These are phyloP conservation scores for Fraxinus angustifolia DNA, from an alignment of 305 asterid genomes.

Conservation along the genomic window DNA sequence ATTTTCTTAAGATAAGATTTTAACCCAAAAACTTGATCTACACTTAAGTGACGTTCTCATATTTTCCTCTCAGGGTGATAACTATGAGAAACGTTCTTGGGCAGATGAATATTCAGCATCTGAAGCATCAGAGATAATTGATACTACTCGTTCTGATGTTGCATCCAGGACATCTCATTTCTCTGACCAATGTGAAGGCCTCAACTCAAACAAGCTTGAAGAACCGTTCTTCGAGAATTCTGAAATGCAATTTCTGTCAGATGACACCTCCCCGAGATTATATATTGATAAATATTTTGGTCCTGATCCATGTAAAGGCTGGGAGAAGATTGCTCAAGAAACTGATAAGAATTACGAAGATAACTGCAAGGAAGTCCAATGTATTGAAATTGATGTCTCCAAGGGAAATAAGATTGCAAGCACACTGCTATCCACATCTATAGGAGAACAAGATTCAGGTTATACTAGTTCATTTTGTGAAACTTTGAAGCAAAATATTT, in stretches of 20 bases:
- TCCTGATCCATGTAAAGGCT: constrained; percentile 81
- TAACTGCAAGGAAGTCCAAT: constrained; percentile 61
- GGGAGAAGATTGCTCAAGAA: constrained; percentile 76
- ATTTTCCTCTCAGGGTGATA: constrained; percentile 36
- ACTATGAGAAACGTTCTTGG: constrained; percentile 46
- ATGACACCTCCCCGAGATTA: constrained; percentile 64
- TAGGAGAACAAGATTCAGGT: constrained; percentile 12
- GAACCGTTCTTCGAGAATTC: constrained; percentile 43
- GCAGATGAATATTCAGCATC: no score
- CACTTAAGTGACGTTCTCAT: constrained; percentile 4
- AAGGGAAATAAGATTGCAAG: no score
- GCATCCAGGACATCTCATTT: constrained; percentile 38
- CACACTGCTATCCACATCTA: no score
- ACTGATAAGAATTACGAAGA: constrained; percentile 37
- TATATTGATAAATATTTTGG: constrained; percentile 89
- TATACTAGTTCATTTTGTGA: constrained; percentile 12
- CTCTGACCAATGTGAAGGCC: constrained; percentile 38
- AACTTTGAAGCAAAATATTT: constrained; percentile 1
- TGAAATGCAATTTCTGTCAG: constrained; percentile 69
- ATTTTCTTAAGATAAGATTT: background rate
- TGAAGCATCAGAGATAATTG: constrained; percentile 63
- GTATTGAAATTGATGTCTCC: no score
- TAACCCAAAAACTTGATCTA: no score
- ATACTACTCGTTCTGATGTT: constrained; percentile 47
- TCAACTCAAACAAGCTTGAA: constrained; percentile 28